A percentile compares a stretch with the other conserved stretches of the same genome.
phyloP scores from a whole-genome alignment of 106 monocot genomes.

The Iris macrosiphon region DNA sequence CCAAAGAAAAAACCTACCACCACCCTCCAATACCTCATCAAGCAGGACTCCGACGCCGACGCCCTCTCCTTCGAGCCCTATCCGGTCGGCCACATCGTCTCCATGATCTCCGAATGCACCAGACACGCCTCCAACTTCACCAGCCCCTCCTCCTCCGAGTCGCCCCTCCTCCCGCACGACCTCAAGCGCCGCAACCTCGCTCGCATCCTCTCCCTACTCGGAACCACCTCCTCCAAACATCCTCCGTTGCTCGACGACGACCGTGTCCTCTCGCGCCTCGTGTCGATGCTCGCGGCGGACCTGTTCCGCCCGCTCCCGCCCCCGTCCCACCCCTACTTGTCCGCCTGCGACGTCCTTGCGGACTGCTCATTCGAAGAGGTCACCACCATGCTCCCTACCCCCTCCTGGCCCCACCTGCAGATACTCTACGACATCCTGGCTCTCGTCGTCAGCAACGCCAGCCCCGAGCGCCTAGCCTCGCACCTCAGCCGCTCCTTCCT shows the following conservation, averaged over 20 bases:
- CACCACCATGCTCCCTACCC: constrained; percentile 1
- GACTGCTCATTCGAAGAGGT: constrained; percentile 19
- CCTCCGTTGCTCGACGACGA: not conserved
- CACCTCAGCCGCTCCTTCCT: constrained; percentile 33
- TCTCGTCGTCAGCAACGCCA: constrained; percentile 3
- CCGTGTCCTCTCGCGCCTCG: constrained; percentile 13
- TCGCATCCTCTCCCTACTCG: constrained; percentile 24
- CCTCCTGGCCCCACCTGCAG: constrained; percentile 44
- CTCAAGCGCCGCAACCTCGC: constrained; percentile 27
- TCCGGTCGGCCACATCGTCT: constrained; percentile 18
- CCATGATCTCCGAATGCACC: constrained; percentile 22
- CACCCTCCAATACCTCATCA: constrained; percentile 27
- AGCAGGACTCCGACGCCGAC: constrained; percentile 7
- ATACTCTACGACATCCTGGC: constrained; percentile 39
- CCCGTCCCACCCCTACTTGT: constrained; percentile 8
- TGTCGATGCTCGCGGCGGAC: constrained; percentile 35
- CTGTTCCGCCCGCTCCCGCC: constrained; percentile 34
- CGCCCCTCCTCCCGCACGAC: constrained; percentile 25
- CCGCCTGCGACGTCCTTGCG: no score
- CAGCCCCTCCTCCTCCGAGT: constrained; percentile 15
- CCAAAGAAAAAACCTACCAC: constrained; percentile 8
- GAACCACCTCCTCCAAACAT: not conserved
- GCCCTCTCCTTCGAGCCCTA: not conserved
- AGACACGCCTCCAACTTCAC: constrained; percentile 40
- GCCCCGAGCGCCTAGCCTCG: constrained; percentile 8